Evolutionary conservation across 768 basidiomycete species (phyloP).

Genomic region (Fibroporia radiculosa): DNA sequence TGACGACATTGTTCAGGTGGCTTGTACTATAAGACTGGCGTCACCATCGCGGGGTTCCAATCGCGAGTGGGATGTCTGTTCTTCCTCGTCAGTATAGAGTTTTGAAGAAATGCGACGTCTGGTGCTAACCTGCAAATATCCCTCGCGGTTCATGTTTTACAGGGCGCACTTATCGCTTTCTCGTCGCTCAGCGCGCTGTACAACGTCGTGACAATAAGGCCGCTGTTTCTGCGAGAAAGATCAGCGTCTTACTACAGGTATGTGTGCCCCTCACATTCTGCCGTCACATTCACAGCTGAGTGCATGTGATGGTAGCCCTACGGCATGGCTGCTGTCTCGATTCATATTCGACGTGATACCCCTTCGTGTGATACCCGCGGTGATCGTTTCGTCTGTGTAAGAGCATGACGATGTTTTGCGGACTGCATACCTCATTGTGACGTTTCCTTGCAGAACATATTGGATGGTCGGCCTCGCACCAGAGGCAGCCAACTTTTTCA

Average conservation of each 20-base stretch:
- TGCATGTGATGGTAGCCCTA: conserved; percentile 43
- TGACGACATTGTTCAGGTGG: conserved; percentile 44
- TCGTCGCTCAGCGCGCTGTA: conserved; percentile 85
- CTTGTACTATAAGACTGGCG: conserved; percentile 72
- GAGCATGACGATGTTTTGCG: conserved; percentile 23
- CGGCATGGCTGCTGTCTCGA: conserved; percentile 86
- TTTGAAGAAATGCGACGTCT: not conserved
- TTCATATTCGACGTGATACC: conserved; percentile 88
- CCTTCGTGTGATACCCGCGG: conserved; percentile 80
- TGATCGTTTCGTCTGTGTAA: conserved; percentile 79
- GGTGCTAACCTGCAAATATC: not conserved
- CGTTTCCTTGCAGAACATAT: conserved; percentile 62
- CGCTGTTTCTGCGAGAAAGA: conserved; percentile 86
- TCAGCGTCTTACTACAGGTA: conserved; percentile 83
- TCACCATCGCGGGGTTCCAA: conserved; percentile 89
- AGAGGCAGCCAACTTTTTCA: conserved; percentile 83
- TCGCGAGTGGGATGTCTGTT: conserved; percentile 90
- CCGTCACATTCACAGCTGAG: not conserved
- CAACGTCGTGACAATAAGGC: conserved; percentile 76
- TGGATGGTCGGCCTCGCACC: conserved; percentile 91
- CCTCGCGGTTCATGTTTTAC: not conserved
- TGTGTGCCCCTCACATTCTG: conserved; percentile 3
- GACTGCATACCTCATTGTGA: not conserved
- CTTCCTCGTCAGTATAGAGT: conserved; percentile 55
- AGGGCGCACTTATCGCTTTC: conserved; percentile 90